Conservation (phyloP, 1,284 basidiomycete genomes). For the Rhodotorula glutinis region DNA sequence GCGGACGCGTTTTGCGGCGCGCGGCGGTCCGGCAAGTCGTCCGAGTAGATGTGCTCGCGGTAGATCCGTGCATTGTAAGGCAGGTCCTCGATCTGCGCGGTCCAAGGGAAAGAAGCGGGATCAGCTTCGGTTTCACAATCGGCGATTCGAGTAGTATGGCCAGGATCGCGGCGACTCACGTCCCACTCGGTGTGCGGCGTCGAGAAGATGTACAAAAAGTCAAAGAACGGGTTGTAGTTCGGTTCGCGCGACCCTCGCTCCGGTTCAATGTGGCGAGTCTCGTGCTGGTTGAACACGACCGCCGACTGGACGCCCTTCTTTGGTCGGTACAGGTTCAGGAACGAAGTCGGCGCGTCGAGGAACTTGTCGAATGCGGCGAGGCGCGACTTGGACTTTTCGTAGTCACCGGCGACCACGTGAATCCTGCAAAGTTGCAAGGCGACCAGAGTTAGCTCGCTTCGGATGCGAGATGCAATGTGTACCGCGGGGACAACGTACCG, state of each 20-base stretch:
- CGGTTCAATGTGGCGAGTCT: conserved; percentile 37
- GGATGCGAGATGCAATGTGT: no score
- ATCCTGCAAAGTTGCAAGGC: conserved; percentile 11
- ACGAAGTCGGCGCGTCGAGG: conserved; percentile 40
- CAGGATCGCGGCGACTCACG: conserved; percentile 19
- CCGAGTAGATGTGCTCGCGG: conserved; percentile 41
- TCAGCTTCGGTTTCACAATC: background rate
- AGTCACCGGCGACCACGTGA: conserved; percentile 41
- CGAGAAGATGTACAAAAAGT: conserved; percentile 42
- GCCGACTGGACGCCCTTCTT: conserved; percentile 30
- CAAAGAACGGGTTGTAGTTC: conserved; percentile 41
- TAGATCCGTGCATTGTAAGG: conserved; percentile 38
- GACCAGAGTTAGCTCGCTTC: no score
- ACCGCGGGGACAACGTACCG: conserved; percentile 19
- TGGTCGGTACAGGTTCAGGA: conserved; percentile 43
- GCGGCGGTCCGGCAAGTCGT: conserved; percentile 41
- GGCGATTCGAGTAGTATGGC: no score
- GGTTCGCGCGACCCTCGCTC: conserved; percentile 27
- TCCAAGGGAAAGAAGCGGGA: no score
- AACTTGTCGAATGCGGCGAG: conserved; percentile 41
- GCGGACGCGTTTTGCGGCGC: conserved; percentile 33
- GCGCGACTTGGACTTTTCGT: conserved; percentile 14
- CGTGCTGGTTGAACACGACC: conserved; percentile 36
- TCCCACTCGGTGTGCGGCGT: conserved; percentile 45
- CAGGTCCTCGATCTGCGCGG: conserved; percentile 36